phyloP scores from a whole-genome alignment of 2,329 filamentous ascomycete species.

The Diaporthe vaccinii region DNA sequence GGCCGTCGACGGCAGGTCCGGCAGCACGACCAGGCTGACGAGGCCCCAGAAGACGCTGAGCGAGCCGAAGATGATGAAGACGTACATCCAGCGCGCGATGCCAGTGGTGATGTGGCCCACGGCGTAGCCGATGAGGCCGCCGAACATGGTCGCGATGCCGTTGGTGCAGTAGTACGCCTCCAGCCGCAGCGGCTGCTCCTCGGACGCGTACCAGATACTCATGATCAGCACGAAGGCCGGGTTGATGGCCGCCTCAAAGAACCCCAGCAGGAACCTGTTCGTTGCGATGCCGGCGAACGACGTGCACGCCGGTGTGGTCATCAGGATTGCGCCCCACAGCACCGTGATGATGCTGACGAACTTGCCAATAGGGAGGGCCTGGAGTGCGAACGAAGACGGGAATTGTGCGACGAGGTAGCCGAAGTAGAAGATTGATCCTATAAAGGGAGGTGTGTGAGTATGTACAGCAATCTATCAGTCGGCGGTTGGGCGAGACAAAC shows the following conservation, averaged over 20 bases:
- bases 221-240: constrained; percentile 71
- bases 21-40: constrained; percentile 68
- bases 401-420: constrained; percentile 62
- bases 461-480: constrained; percentile 30
- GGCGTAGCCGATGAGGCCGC: constrained; percentile 70
- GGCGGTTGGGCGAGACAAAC: constrained; percentile 39
- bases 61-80: constrained; percentile 71
- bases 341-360: constrained; percentile 60
- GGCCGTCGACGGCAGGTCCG: constrained; percentile 73
- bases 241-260: constrained; percentile 69
- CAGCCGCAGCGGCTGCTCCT: constrained; percentile 65
- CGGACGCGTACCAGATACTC: constrained; percentile 63
- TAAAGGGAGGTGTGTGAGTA: constrained; percentile 45
- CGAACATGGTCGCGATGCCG: constrained; percentile 72
- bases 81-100: constrained; percentile 66
- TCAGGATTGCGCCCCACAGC: constrained; percentile 63
- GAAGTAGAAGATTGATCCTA: constrained; percentile 65
- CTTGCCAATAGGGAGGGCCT: constrained; percentile 62
- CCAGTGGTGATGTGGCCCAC: constrained; percentile 70
- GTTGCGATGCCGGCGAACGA: constrained; percentile 68
- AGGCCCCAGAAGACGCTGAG: constrained; percentile 69
- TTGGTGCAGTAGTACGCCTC: constrained; percentile 69
- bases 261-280: constrained; percentile 68
- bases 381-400: constrained; percentile 60
- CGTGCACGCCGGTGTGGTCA: constrained; percentile 63